A percentile compares a stretch with the other conserved stretches of the same genome.
phyloP scores from a whole-genome alignment of 441 rosid genomes.

The Macaranga tanarius region DNA sequence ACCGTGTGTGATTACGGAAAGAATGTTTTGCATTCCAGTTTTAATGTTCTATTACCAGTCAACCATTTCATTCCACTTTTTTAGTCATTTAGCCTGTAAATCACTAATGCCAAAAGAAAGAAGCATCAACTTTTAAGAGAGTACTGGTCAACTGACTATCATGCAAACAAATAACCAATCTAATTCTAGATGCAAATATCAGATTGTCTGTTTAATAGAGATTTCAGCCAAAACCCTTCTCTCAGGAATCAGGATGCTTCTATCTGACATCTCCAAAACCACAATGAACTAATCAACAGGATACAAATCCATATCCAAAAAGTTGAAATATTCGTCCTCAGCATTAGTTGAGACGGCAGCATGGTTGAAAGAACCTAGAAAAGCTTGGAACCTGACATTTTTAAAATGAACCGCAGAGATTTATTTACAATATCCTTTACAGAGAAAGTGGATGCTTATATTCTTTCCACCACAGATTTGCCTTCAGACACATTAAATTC shows the following conservation, averaged over 20 bases:
- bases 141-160: neutral
- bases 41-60: neutral
- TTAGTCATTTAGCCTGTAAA: no score
- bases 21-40: constrained; percentile 5
- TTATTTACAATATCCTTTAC: constrained; percentile 15
- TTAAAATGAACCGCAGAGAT: constrained; percentile 15
- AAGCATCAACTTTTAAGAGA: constrained; percentile 3
- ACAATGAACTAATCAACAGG: neutral
- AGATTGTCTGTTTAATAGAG: neutral
- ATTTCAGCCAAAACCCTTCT: neutral
- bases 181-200: constrained; percentile 1
- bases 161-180: neutral
- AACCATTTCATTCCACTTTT: neutral
- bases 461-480: neutral
- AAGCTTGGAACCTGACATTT: constrained; percentile 32
- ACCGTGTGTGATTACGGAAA: neutral
- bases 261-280: neutral
- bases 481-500: constrained; percentile 12
- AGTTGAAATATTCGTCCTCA: constrained; percentile 28
- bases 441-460: constrained; percentile 1
- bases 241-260: neutral
- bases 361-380: constrained; percentile 28
- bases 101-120: neutral
- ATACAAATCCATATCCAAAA: neutral
- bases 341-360: constrained; percentile 21